Base-by-base conservation (phyloP, 768 basidiomycete genomes). In the Boletus sp. region DNA sequence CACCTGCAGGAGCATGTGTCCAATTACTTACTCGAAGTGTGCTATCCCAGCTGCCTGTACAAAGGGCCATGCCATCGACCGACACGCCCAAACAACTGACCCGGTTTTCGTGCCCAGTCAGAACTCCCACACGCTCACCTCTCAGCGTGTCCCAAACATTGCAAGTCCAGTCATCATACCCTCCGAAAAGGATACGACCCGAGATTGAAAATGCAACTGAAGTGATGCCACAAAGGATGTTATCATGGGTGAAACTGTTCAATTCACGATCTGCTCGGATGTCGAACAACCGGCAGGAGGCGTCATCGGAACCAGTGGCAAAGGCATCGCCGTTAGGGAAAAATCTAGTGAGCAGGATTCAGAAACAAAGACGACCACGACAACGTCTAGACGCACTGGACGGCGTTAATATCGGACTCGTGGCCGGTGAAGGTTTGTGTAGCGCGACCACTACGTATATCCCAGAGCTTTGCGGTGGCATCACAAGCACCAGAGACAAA, bases 401-500 rank as follows among this genome's bases (percentile, higher is more conserved):
- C 97, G 55, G 97, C 96, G 75, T 99, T 99, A 76, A 99, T 98
- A 71, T 99, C 96, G 33, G 93, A 94, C 73, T 98, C 96, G 67
- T 99, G 96, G 29, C 96, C 96, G 54, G 93, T 94, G 70, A 99
- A 99, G 7, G 96, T 98, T 76, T 99, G 96, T 1, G 94, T 95
- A 36, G 97, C 94, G 63, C 95, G 93, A 55, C 97, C 97, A 61
- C 88, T 95, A 56, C 96, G 87, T 68, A 98, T 98, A 76, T 99
- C 96, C 96, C 96, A 99, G 45, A 99, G 83, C 72, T 99, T 99
- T 37, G 96, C 96, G 3, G 94, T 95, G 7, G 96, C 95, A 71
- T 99, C 96, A 68, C 96, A 99, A 64, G 96, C 96, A 54, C 96
- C 96, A 33, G 97, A 98, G n/a, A 99, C 96, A 67, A 99, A 99